Evolutionary conservation across 108 stramenopile species (phyloP).

Genomic region (Skeletonema menzelii): DNA sequence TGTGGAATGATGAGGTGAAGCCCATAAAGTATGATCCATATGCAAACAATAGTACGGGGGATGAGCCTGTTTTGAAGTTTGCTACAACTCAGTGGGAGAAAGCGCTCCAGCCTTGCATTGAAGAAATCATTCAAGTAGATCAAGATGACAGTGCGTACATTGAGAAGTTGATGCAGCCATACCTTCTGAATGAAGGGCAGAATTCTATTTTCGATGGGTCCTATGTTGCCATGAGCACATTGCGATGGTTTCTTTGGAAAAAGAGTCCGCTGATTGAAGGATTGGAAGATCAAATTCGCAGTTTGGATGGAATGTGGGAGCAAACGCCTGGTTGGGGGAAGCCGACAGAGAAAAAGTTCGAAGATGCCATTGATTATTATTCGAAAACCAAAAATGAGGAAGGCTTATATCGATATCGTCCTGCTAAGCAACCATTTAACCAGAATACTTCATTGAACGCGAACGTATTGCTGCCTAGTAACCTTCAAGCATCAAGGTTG

Average conservation of each 20-base stretch:
- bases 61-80: conserved; percentile 12
- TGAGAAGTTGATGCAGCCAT: conserved; percentile 27
- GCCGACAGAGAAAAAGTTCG: background rate
- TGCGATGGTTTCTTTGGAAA: conserved; percentile 16
- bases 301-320: background rate
- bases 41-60: background rate
- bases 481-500: background rate
- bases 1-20: conserved; percentile 10
- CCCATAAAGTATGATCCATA: conserved; percentile 13
- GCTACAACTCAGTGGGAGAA: conserved; percentile 8
- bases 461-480: background rate
- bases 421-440: background rate
- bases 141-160: conserved; percentile 21
- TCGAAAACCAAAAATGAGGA: background rate
- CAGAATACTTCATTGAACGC: background rate
- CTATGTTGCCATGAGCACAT: conserved; percentile 11
- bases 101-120: conserved; percentile 28
- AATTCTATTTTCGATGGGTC: conserved; percentile 31
- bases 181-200: background rate
- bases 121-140: conserved; percentile 29
- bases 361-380: background rate
- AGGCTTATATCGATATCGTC: background rate
- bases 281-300: background rate
- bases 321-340: background rate
- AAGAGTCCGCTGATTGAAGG: background rate